Percentiles rank a stretch among this genome's conserved stretches.
These are phyloP conservation scores for Solanum pinnatisectum DNA, from an alignment of 257 asterid genomes.

Conservation along the genomic window DNA sequence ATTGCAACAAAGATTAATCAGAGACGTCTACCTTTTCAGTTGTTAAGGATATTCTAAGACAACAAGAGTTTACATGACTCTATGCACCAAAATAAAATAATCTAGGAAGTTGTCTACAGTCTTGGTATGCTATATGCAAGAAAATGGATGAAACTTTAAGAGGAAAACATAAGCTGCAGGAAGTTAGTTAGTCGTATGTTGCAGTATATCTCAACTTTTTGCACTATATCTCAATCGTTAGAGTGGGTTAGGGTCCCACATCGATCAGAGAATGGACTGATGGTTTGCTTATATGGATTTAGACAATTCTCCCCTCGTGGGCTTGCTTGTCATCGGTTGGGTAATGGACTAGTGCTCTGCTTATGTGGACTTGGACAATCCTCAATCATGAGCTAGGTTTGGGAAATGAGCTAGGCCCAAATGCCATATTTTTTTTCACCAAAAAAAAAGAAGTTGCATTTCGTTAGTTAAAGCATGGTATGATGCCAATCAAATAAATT, in stretches of 20 bases:
- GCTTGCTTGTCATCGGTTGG: not conserved
- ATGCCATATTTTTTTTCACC: not conserved
- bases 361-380: not conserved
- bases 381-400: not conserved
- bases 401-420: not conserved
- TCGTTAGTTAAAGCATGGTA: not conserved
- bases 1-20: not conserved
- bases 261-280: not conserved
- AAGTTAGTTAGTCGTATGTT: not conserved
- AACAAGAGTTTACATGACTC: not conserved
- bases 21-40: not conserved
- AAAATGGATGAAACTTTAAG: not conserved
- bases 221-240: not conserved
- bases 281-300: not conserved
- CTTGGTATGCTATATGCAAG: not conserved
- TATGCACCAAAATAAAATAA: not conserved
- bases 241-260: not conserved
- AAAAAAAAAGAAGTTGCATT: not conserved
- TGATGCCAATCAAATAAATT: not conserved
- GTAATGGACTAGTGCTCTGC: accelerated
- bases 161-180: not conserved
- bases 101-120: not conserved
- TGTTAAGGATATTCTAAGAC: not conserved
- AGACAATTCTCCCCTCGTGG: not conserved
- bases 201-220: not conserved